Percentiles rank a stretch among this genome's conserved stretches.
phyloP scores from a whole-genome alignment of 768 basidiomycete genomes.

The Suillus lakei region DNA sequence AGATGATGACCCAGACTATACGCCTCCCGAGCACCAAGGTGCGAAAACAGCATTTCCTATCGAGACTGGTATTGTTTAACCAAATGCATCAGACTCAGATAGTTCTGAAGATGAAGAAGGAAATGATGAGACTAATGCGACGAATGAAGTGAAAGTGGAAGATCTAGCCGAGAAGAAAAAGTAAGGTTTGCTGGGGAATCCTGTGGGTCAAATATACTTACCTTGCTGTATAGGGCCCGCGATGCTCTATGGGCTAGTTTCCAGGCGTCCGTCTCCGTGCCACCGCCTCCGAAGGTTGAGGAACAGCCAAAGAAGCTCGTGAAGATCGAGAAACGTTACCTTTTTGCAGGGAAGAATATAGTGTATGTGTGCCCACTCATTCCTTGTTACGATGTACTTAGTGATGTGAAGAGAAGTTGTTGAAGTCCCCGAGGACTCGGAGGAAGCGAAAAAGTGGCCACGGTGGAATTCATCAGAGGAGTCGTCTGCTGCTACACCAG shows the following conservation, averaged over 20 bases:
- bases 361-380: constrained; percentile 50
- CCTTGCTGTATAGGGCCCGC: constrained; percentile 48
- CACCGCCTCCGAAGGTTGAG: constrained; percentile 25
- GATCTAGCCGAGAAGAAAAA: constrained; percentile 50
- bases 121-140: constrained; percentile 37
- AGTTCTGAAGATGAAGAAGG: constrained; percentile 43
- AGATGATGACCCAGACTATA: constrained; percentile 67
- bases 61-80: constrained; percentile 6
- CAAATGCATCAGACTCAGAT: constrained; percentile 38
- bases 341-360: constrained; percentile 79
- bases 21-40: constrained; percentile 56
- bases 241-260: constrained; percentile 72
- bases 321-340: constrained; percentile 69
- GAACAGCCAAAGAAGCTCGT: constrained; percentile 47
- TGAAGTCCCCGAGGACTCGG: constrained; percentile 73
- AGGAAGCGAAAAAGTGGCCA: constrained; percentile 81
- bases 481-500: constrained; percentile 6
- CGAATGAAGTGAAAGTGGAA: constrained; percentile 30
- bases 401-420: constrained; percentile 62
- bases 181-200: constrained; percentile 33
- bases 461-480: constrained; percentile 40
- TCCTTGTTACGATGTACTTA: constrained; percentile 5
- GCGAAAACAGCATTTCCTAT: neutral
- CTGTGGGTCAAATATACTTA: constrained; percentile 10
- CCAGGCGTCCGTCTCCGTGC: constrained; percentile 58